Evolutionary conservation across 2,329 filamentous ascomycete species (phyloP), one percentile per base, ranked within the genome.

Genomic region (Talaromyces sp.): DNA sequence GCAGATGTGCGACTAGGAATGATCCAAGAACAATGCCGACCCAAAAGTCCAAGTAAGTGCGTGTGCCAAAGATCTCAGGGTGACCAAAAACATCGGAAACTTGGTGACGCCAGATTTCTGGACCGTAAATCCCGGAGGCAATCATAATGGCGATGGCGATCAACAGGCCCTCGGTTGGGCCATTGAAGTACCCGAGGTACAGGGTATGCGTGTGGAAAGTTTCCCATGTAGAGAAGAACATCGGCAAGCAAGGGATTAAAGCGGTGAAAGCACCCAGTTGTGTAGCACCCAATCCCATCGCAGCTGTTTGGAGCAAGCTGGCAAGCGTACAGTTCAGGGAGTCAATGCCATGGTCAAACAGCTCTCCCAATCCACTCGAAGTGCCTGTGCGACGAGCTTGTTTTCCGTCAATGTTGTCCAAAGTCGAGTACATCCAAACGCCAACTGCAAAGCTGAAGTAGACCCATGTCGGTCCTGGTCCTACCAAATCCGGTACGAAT

Each of bases 151-250:
- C 77, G 72, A 91, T 93, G 28, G 93, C 95, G 65, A 99, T 88
- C 58, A 98, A 87, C 36, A 99, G 81, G 22, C 95, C 95, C 80
- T 99, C 95, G 70, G 95, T 99, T 1, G 95, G 95, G 0, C 95
- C 95, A 75, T 99, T 99, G 84, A 99, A 90, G 74, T 93, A 92
- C 60, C 95, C 95, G 13, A 99, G 86, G 76, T 96, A 99, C 6
- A 99, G 81, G 0, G 95, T 98, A 75, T 99, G 95, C 5, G 95
- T 97, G 78, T 99, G 95, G 75, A 97, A 99, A 0, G 95, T 99
- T 79, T 99, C 95, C 95, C 95, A 99, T 1, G 95, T 99, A 3
- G 93, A 97, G 79, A 99, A 97, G 82, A 96, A 99, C 95, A 99
- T 99, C 63, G 95, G 91, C 52, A 99, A 80, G 69, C 92, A 96